Conservation (phyloP, 352 stramenopile genomes). For the Phytophthora fragariaefolia region DNA sequence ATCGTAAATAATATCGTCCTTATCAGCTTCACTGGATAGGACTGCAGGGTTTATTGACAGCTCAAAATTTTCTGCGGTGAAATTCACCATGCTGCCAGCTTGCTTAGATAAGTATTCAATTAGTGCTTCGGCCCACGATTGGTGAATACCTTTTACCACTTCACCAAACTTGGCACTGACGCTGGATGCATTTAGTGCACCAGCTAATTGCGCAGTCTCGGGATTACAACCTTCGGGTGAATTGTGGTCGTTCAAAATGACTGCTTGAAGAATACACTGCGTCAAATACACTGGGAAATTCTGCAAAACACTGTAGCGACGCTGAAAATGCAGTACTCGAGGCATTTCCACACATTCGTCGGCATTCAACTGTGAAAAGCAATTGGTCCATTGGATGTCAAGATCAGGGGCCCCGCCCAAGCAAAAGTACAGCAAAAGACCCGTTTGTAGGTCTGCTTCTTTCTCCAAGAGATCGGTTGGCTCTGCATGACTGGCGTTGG, state of each 20-base stretch:
- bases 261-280: constrained; percentile 62
- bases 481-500: constrained; percentile 22
- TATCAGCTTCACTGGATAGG: constrained; percentile 19
- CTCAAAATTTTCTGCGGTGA: constrained; percentile 22
- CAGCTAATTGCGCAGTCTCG: constrained; percentile 10
- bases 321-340: constrained; percentile 47
- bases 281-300: constrained; percentile 50
- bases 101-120: constrained; percentile 27
- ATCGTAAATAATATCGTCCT: constrained; percentile 34
- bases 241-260: constrained; percentile 41
- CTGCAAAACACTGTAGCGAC: constrained; percentile 42
- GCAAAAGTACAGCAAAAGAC: constrained; percentile 64
- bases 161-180: constrained; percentile 36
- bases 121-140: constrained; percentile 39
- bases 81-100: constrained; percentile 1
- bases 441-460: constrained; percentile 50
- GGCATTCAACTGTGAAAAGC: constrained; percentile 41
- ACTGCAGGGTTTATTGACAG: constrained; percentile 36
- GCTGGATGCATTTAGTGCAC: constrained; percentile 12
- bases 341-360: constrained; percentile 56
- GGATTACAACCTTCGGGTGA: not conserved
- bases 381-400: constrained; percentile 47
- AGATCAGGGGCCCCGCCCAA: constrained; percentile 62
- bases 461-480: constrained; percentile 41
- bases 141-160: constrained; percentile 39